These are phyloP conservation scores for Lithocarpus polystachyus DNA, from an alignment of 306 rosid species.

Conservation along the genomic window DNA sequence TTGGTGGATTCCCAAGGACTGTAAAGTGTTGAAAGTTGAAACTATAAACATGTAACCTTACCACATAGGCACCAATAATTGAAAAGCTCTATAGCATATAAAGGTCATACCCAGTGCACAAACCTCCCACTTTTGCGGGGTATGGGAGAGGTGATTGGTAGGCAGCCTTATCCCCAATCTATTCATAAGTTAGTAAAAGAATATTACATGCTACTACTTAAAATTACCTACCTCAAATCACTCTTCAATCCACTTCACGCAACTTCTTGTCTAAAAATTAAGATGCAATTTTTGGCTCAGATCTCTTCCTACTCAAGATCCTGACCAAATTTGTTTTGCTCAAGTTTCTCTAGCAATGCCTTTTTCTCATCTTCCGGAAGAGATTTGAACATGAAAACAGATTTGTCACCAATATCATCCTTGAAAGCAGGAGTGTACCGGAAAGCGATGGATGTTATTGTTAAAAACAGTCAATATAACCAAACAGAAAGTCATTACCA, in stretches of 20 bases:
- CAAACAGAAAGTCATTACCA: neutral
- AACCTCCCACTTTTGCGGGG: too few species aligned
- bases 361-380: conserved; percentile 60
- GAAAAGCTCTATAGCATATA: too few species aligned
- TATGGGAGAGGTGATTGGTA: too few species aligned
- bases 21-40: too few species aligned
- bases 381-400: conserved; percentile 78
- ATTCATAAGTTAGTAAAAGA: neutral
- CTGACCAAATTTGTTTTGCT: conserved; percentile 39
- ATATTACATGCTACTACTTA: neutral
- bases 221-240: neutral
- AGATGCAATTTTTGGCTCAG: neutral
- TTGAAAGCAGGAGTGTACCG: conserved; percentile 29
- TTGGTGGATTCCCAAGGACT: too few species aligned
- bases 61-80: too few species aligned
- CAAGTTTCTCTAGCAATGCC: conserved; percentile 63
- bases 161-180: too few species aligned
- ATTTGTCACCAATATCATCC: conserved; percentile 96
- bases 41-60: too few species aligned
- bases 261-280: neutral
- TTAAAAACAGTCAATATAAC: neutral
- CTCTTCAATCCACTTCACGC: neutral
- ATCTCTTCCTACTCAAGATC: conserved; percentile 9
- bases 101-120: too few species aligned
- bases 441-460: neutral